Base-by-base conservation (phyloP, 352 stramenopile genomes). In the Thalassiosira oceanica region DNA sequence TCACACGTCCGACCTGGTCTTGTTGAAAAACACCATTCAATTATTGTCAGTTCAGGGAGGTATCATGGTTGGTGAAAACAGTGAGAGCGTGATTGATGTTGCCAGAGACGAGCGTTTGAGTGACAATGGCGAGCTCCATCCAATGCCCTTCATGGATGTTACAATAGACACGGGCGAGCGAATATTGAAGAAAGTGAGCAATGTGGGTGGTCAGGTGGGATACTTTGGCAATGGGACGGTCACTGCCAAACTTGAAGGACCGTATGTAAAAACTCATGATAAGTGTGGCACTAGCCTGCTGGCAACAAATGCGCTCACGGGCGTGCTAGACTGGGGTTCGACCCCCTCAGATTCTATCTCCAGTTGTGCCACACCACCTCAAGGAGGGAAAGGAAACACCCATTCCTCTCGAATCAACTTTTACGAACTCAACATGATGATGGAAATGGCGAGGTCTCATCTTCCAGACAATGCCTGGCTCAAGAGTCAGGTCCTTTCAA, bases 61-160 rank as follows among this genome's bases (percentile, higher is more conserved):
- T n/a, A n/a, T n/a, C n/a, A n/a, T n/a, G n/a, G n/a, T n/a, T n/a
- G n/a, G n/a, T n/a, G 61, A 61, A 50, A 43, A 53, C 15, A 56
- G 57, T 16, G 28, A 72, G 46, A 52, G 61, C 18, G 45, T 43
- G 24, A 45, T 72, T 6, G 35, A 72, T 48, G 61, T 52, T 16
- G 26, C 39, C 1, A 72, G 31, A 3, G 24, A 31, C 1, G 16
- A 35, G 23, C 24, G 62, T 20, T 52, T 55, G 8, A 55, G 44
- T 8, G 35, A 58, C 33, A 35, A 21, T 11, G 53, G 63, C n/a
- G n/a, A n/a, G n/a, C n/a, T n/a, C n/a, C n/a, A n/a, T n/a, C 61
- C 61, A 7, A 72, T 72, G 61, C 53, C 61, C 3, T 72, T 37
- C 24, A 64, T 72, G 51, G 10, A 23, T n/a, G 61, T 72, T n/a